Base-by-base conservation (phyloP, 768 basidiomycete genomes). In the Asterophora lycoperdoides region DNA sequence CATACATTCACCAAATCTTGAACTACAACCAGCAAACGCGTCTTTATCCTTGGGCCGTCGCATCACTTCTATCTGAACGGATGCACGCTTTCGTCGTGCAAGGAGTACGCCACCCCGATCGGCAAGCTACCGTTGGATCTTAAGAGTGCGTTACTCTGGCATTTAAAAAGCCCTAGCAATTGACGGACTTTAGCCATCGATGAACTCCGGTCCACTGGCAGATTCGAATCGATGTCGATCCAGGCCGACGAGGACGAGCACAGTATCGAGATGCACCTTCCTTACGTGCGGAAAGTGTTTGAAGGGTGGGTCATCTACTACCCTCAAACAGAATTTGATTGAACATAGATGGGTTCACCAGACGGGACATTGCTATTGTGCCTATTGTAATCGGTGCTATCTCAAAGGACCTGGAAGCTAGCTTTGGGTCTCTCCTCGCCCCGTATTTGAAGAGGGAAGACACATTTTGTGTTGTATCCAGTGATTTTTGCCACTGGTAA, bases 401-500 rank as follows among this genome's bases (percentile, higher is more conserved):
- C 51, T 74, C 76, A 29, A 69, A 77, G 39, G 66, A 73, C 3
- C 70, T 72, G 26, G 90, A 97, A 60, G 70, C 68, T 20, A 54
- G 64, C 2, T 92, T 77, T 58, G 93, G 93, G 5, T 60, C 67
- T 2, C 66, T 93, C 8, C 72, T 99, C 2, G 90, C 89, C 0
- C 86, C 88, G 0, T 94, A 89, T 66, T 77, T 97, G 44, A 75
- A 78, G 3, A 71, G 82, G 52, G 79, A 84, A 1, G 83, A 86
- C 51, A 97, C 93, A 0, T 75, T 98, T 52, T 93, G 84, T 59
- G 84, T 98, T 37, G 78, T 96, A 44, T 97, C 94, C 4, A 91
- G 89, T 50, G 96, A 99, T 66, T 99, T 99, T 64, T 98, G 96
- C 62, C 96, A 99, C 65, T 99, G 96, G 94, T 93, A 46, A 53